Percentiles rank a stretch among this genome's conserved stretches.
phyloP scores from a whole-genome alignment of 768 basidiomycete species.

The Daedalea quercina region DNA sequence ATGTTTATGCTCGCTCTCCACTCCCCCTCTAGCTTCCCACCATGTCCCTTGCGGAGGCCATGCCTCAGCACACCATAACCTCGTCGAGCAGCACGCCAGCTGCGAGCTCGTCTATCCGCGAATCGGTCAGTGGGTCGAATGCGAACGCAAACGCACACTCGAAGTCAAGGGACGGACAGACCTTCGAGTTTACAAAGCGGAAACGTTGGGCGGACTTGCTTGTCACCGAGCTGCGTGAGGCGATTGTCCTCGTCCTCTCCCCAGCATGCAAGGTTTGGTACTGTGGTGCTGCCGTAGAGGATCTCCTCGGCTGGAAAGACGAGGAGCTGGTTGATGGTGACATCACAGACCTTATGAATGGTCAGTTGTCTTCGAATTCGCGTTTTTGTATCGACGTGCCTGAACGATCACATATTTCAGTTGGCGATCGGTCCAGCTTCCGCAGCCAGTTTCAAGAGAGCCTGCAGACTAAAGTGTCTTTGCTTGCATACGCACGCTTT shows the following conservation, averaged over 20 bases:
- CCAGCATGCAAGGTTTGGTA: slow-evolving; percentile 57
- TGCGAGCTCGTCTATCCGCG: neutral
- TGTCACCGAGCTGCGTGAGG: slow-evolving; percentile 69
- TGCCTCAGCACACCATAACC: neutral
- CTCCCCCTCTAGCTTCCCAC: neutral
- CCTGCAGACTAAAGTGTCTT: slow-evolving; percentile 40
- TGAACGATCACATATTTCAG: slow-evolving; percentile 26
- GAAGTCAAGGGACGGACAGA: slow-evolving; percentile 10
- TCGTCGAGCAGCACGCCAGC: neutral
- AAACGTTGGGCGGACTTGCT: slow-evolving; percentile 85
- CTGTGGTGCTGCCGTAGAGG: slow-evolving; percentile 59
- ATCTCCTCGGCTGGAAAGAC: slow-evolving; percentile 74
- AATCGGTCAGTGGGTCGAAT: neutral
- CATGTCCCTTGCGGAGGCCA: slow-evolving; percentile 6
- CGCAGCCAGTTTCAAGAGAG: slow-evolving; percentile 46
- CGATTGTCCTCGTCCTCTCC: slow-evolving; percentile 63
- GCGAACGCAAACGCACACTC: neutral
- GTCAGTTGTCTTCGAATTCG: slow-evolving; percentile 30
- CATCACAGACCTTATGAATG: slow-evolving; percentile 56
- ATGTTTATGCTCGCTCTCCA: neutral
- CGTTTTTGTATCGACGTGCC: neutral
- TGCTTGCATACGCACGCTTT: slow-evolving; percentile 56
- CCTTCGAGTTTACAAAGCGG: slow-evolving; percentile 80
- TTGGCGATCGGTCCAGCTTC: slow-evolving; percentile 47
- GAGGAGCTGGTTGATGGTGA: slow-evolving; percentile 65